A percentile compares a stretch with the other conserved stretches of the same genome.
Evolutionary conservation across 768 basidiomycete genomes (phyloP).

Genomic region (Lyophyllum shimeji): DNA sequence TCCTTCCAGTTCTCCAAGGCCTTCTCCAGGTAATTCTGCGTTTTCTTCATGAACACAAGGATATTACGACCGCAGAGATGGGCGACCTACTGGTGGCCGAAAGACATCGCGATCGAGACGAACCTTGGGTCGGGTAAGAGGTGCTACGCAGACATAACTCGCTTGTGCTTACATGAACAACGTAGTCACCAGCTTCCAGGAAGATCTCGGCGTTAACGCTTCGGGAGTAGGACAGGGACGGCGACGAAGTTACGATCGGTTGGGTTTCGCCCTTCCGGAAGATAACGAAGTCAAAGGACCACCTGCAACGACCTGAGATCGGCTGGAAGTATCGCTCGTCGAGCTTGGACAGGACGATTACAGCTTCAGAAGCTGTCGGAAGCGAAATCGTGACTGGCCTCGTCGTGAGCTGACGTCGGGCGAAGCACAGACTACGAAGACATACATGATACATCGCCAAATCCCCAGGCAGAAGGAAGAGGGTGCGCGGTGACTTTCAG

Average conservation of each 20-base stretch:
- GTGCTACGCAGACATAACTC: neutral
- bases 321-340: conserved; percentile 34
- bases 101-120: conserved; percentile 13
- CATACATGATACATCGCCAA: conserved; percentile 34
- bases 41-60: no score
- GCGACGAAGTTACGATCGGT: conserved; percentile 19
- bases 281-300: conserved; percentile 36
- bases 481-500: conserved; percentile 29
- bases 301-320: conserved; percentile 22
- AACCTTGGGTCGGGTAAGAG: conserved; percentile 7
- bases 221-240: conserved; percentile 15
- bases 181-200: conserved; percentile 27
- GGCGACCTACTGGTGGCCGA: neutral
- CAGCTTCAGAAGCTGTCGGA: conserved; percentile 24
- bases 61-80: neutral
- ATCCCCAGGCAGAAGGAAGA: conserved; percentile 33
- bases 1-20: conserved; percentile 12
- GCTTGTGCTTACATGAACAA: conserved; percentile 26
- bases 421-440: no score
- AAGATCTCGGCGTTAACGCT: conserved; percentile 27
- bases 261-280: conserved; percentile 32
- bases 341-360: conserved; percentile 38
- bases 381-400: conserved; percentile 35
- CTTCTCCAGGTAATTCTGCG: neutral
- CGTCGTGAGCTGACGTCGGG: neutral